Evolutionary conservation across 805 yeast genomes (phyloP), one percentile per base, ranked within the genome.

Genomic region (Saccharomycopsis lassenensis): DNA sequence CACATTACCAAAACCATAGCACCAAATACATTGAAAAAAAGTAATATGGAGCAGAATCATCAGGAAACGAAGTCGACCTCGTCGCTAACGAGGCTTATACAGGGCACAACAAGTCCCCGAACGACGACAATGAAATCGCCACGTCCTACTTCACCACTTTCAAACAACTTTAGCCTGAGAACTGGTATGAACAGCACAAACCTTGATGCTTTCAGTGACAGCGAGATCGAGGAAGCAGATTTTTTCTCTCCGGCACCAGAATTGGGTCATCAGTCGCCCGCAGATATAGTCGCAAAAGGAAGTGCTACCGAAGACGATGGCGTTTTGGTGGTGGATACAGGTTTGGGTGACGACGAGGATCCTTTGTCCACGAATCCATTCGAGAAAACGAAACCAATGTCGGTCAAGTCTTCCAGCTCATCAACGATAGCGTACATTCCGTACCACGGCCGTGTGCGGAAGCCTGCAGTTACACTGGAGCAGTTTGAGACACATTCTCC

Each of bases 401-500:
- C 29, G 6, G 26, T 19, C n/a, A 24, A 29, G 8, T 20, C 29
- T n/a, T 37, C 40, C 17, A 33, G 31, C 14, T 28, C 35, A 5
- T 27, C 23, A 20, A 40, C 45, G 10, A 27, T 41, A 17, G 38
- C 41, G 10, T 29, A 29, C 15, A 42, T 42, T 14, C 46, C 46
- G 6, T 42, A 42, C 20, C 32, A 42, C 18, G 46, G 46, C 5
- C 20, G 40, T 24, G 37, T 20, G 25, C 29, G 17, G 27, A 19
- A 2, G 19, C 28, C 19, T 7, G 26, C 24, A 31, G 19, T 18
- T 17, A 16, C 19, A 24, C 11, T n/a, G 17, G 24, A 28, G 4
- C 17, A 12, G 15, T 16, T 18, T 18, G 7, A 31, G 17, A n/a
- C 35, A 3, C 39, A 35, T 22, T 33, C 38, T n/a, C 43, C 46